Conservation (phyloP, 1,284 basidiomycete genomes). For the Leucoagaricus sp. region DNA sequence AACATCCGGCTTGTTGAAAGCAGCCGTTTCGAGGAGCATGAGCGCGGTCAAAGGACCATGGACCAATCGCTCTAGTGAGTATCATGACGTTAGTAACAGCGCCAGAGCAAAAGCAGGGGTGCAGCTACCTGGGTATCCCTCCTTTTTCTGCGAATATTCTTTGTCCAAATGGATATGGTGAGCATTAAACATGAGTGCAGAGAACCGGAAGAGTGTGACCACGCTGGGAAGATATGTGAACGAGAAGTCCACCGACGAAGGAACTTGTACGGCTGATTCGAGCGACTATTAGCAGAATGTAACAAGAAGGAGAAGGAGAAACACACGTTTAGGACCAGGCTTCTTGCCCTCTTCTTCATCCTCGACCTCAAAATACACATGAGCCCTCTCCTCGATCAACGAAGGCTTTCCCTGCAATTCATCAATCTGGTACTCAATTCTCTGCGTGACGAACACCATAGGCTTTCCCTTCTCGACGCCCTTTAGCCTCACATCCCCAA, state of each 20-base stretch:
- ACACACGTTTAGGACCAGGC: conserved; percentile 9
- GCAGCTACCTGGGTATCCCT: conserved; percentile 72
- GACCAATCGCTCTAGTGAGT: conserved; percentile 65
- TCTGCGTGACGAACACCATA: conserved; percentile 81
- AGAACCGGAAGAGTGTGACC: conserved; percentile 81
- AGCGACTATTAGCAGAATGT: not conserved
- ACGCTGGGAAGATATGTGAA: conserved; percentile 68
- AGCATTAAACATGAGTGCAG: conserved; percentile 80
- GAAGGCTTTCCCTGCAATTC: conserved; percentile 42
- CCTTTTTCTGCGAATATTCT: conserved; percentile 64
- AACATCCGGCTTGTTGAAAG: conserved; percentile 45
- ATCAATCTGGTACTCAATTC: conserved; percentile 47
- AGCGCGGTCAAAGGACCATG: conserved; percentile 82
- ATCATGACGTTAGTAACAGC: conserved; percentile 5
- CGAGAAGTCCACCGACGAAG: conserved; percentile 52
- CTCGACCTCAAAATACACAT: conserved; percentile 64
- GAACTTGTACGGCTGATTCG: conserved; percentile 30
- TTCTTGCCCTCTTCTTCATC: conserved; percentile 2
- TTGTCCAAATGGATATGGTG: conserved; percentile 77
- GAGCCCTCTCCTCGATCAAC: conserved; percentile 68
- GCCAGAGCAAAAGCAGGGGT: not conserved
- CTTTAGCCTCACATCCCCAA: conserved; percentile 66
- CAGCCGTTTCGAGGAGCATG: conserved; percentile 68
- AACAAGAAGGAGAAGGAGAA: conserved; percentile 44
- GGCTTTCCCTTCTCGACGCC: conserved; percentile 56